Percentiles rank a stretch among this genome's conserved stretches.
Conservation (phyloP, 176 grass and related monocot species). For the Oryza meridionalis region DNA sequence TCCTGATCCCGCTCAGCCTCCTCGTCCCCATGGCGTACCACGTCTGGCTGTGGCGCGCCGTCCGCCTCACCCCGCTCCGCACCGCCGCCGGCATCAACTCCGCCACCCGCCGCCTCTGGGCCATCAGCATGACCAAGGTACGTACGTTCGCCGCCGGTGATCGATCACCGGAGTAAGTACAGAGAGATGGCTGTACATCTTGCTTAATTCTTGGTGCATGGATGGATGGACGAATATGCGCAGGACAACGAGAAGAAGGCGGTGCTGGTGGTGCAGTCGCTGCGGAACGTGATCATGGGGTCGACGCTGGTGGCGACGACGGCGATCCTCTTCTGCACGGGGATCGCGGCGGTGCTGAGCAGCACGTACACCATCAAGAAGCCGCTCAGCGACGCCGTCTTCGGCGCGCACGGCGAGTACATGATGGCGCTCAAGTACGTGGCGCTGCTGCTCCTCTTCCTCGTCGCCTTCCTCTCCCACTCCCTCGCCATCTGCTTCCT, state of each 20-base stretch:
- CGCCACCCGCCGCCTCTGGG: slow-evolving; percentile 67
- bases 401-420: slow-evolving; percentile 95
- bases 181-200: background rate
- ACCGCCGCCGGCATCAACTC: slow-evolving; percentile 79
- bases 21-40: slow-evolving; percentile 80
- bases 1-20: slow-evolving; percentile 65
- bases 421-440: slow-evolving; percentile 97
- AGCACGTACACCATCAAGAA: slow-evolving; percentile 91
- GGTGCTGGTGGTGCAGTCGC: slow-evolving; percentile 83
- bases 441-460: slow-evolving; percentile 69
- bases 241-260: slow-evolving; percentile 89
- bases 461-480: slow-evolving; percentile 94
- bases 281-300: slow-evolving; percentile 95
- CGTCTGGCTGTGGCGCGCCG: slow-evolving; percentile 68
- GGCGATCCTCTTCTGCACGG: slow-evolving; percentile 88
- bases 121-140: slow-evolving; percentile 73
- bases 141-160: slow-evolving; percentile 12
- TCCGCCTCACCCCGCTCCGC: slow-evolving; percentile 54
- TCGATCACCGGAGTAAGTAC: too few species aligned
- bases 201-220: background rate
- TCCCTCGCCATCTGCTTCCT: slow-evolving; percentile 84
- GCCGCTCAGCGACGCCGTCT: slow-evolving; percentile 75
- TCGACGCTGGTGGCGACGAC: slow-evolving; percentile 92
- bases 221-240: background rate
- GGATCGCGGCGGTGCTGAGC: slow-evolving; percentile 90